These are phyloP conservation scores for Sporothrix protearum DNA, from an alignment of 2,329 filamentous ascomycete species.

Conservation along the genomic window DNA sequence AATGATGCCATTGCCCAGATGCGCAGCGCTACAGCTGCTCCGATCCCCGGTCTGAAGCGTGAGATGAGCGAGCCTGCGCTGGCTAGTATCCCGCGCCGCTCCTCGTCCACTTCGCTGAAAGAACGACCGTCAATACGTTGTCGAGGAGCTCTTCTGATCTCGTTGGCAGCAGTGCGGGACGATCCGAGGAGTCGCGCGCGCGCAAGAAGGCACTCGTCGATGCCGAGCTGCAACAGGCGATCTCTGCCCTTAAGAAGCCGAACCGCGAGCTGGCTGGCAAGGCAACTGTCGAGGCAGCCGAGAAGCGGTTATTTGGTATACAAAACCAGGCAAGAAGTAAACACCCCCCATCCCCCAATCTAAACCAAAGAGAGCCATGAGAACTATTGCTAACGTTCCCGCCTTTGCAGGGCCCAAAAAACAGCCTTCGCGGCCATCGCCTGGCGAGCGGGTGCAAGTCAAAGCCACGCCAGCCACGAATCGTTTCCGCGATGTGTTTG, in stretches of 20 bases:
- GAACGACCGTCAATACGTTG: constrained; percentile 43
- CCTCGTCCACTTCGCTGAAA: constrained; percentile 36
- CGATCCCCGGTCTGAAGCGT: constrained; percentile 60
- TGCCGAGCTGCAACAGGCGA: constrained; percentile 69
- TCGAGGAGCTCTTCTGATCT: constrained; percentile 37
- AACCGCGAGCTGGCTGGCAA: constrained; percentile 68
- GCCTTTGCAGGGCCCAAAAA: constrained; percentile 43
- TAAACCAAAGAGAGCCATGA: neutral
- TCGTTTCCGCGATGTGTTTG: constrained; percentile 52
- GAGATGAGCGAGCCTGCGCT: constrained; percentile 59
- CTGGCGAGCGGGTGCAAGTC: constrained; percentile 44
- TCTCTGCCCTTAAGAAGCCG: constrained; percentile 69
- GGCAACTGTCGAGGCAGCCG: constrained; percentile 62
- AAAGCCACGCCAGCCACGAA: constrained; percentile 57
- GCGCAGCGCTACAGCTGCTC: constrained; percentile 64
- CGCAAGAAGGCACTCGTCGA: constrained; percentile 65
- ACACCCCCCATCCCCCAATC: constrained; percentile 30
- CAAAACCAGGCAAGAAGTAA: constrained; percentile 47
- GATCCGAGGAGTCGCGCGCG: constrained; percentile 53
- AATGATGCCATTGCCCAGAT: constrained; percentile 59
- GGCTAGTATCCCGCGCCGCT: constrained; percentile 44
- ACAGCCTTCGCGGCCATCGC: constrained; percentile 40
- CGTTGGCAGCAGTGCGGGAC: constrained; percentile 35
- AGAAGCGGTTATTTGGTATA: constrained; percentile 53
- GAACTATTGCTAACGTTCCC: neutral